A percentile compares a stretch with the other conserved stretches of the same genome.
phyloP scores from a whole-genome alignment of 768 basidiomycete species.

The Collybiopsis confluens region DNA sequence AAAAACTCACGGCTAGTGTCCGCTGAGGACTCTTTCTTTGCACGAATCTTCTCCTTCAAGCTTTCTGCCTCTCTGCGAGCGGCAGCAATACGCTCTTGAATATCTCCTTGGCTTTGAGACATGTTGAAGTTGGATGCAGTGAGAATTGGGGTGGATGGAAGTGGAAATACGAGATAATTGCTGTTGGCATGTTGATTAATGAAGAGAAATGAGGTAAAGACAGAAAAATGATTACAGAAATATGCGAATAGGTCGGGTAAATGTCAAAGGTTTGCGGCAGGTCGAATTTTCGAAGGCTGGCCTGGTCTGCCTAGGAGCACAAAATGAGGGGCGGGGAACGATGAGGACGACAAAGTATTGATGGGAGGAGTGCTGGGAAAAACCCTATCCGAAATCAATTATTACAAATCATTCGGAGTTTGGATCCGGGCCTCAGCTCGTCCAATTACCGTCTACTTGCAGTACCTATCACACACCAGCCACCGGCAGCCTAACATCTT shows the following conservation, averaged over 20 bases:
- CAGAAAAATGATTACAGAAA: background rate
- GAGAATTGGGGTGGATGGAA: background rate
- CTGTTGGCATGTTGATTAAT: slow-evolving; percentile 5
- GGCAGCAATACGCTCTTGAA: slow-evolving; percentile 91
- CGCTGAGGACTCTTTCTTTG: slow-evolving; percentile 94
- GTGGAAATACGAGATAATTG: background rate
- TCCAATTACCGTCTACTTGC: too few relatives aligned
- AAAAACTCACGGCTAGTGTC: slow-evolving; percentile 86
- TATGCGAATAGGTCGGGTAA: background rate
- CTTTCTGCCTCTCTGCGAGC: slow-evolving; percentile 95
- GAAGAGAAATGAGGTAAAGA: slow-evolving; percentile 1
- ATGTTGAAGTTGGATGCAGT: slow-evolving; percentile 29
- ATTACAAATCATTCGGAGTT: background rate
- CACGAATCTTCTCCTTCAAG: slow-evolving; percentile 97
- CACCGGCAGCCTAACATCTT: too few relatives aligned
- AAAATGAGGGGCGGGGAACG: background rate
- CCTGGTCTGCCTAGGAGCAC: background rate
- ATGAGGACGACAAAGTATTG: background rate
- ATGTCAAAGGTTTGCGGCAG: background rate
- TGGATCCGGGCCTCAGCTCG: too few relatives aligned
- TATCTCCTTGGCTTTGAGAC: slow-evolving; percentile 80
- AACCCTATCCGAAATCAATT: background rate
- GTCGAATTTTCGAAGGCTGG: background rate
- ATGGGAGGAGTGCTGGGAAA: background rate
- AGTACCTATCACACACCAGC: too few relatives aligned